Conservation (phyloP, 805 yeast species). For the Maudiozyma serrabonitensis region DNA sequence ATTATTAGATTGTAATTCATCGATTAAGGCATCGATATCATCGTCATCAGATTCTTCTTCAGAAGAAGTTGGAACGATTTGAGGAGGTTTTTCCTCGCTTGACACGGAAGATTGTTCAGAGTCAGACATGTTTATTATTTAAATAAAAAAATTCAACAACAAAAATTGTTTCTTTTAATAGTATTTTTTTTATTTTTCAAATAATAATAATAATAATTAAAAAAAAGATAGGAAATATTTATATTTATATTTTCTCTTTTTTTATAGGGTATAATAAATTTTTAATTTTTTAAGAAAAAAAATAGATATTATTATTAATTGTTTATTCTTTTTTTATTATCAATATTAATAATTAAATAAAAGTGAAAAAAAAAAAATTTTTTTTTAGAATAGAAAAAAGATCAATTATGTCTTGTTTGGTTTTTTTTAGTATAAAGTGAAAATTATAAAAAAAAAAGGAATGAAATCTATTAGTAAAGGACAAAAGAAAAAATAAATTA, state of each 20-base stretch:
- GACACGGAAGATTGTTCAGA: slow-evolving; percentile 4
- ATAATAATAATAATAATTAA: no score
- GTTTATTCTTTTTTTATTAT: background rate
- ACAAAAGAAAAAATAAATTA: no score
- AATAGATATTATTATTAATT: background rate
- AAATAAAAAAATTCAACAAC: background rate
- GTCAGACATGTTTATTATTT: slow-evolving; percentile 4
- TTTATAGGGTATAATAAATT: background rate
- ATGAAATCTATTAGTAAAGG: background rate
- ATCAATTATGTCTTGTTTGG: slow-evolving; percentile 4
- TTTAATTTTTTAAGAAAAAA: background rate
- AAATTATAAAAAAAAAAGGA: background rate
- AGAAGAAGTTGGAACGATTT: slow-evolving; percentile 7
- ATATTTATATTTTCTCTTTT: no score
- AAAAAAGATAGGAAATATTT: no score
- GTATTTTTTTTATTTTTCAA: no score
- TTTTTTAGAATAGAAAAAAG: slow-evolving; percentile 1
- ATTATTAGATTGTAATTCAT: slow-evolving; percentile 63
- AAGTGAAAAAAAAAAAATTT: background rate
- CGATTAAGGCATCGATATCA: slow-evolving; percentile 62
- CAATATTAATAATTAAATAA: background rate
- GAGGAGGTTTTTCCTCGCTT: slow-evolving; percentile 9
- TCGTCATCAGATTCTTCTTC: slow-evolving; percentile 51
- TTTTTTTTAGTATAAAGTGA: background rate
- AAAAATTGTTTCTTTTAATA: background rate